These are phyloP conservation scores for Pecoramyces ruminantium DNA, from an alignment of 192 early-diverging fungal genomes.

Conservation along the genomic window DNA sequence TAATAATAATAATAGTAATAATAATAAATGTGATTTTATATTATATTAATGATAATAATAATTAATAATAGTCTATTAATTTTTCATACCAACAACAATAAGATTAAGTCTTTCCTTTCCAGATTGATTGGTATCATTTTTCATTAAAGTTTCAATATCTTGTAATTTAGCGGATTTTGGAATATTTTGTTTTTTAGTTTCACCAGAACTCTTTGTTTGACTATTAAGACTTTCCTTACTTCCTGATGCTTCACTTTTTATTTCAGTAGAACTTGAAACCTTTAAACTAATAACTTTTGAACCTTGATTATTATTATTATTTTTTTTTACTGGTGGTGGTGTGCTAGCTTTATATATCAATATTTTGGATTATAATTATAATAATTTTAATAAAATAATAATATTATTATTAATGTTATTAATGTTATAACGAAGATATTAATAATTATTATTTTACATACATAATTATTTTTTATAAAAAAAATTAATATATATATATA, in stretches of 20 bases:
- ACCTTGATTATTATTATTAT: background rate
- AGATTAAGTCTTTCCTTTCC: constrained; percentile 64
- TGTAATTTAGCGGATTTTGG: constrained; percentile 19
- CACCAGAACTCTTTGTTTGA: background rate
- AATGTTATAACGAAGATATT: too few relatives aligned
- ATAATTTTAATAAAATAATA: too few relatives aligned
- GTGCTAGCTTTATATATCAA: background rate
- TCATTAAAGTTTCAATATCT: constrained; percentile 46
- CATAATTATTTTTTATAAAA: too few relatives aligned
- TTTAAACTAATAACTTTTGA: background rate
- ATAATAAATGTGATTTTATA: too few relatives aligned
- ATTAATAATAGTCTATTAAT: too few relatives aligned
- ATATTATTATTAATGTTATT: too few relatives aligned
- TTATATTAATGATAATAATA: too few relatives aligned
- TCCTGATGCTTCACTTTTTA: constrained; percentile 6
- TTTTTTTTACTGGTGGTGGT: background rate
- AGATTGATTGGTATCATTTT: constrained; percentile 45
- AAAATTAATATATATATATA: too few relatives aligned
- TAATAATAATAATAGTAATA: background rate
- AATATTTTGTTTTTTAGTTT: constrained; percentile 7
- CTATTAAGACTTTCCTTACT: constrained; percentile 5
- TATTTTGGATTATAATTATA: too few relatives aligned
- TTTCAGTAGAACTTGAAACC: constrained; percentile 5
- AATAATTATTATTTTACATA: too few relatives aligned
- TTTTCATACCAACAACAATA: constrained; percentile 70